phyloP scores from a whole-genome alignment of 2,329 filamentous ascomycete species.

The Fusarium albosuccineum region DNA sequence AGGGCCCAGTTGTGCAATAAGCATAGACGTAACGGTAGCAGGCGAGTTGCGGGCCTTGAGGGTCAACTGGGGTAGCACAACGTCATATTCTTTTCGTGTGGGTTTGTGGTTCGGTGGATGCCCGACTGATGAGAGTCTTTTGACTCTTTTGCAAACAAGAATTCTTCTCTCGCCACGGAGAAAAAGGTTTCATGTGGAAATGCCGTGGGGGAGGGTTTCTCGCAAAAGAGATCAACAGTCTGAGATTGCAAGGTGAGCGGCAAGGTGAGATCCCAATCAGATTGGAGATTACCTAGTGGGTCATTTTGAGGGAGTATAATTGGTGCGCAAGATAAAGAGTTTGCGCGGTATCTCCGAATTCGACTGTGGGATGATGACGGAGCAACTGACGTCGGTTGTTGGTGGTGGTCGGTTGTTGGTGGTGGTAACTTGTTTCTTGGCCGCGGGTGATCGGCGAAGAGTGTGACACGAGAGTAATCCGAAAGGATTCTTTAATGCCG shows the following conservation, averaged over 20 bases:
- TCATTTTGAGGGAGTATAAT: neutral
- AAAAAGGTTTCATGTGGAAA: neutral
- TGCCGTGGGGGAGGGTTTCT: neutral
- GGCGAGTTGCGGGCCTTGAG: constrained; percentile 6
- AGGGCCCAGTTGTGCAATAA: neutral
- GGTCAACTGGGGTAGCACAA: constrained; percentile 8
- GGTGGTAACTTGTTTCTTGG: constrained; percentile 22
- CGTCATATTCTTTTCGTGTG: constrained; percentile 3
- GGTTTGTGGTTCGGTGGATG: constrained; percentile 8
- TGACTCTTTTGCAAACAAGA: neutral
- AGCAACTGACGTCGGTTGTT: neutral
- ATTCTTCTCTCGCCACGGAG: neutral
- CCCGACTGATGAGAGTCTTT: neutral
- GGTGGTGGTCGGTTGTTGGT: neutral
- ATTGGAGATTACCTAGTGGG: constrained; percentile 1
- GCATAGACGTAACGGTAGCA: constrained; percentile 8
- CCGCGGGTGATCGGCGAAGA: constrained; percentile 32
- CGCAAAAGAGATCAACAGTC: no score
- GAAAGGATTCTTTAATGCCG: constrained; percentile 2
- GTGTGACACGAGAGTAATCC: neutral
- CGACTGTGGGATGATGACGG: neutral
- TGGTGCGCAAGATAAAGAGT: constrained; percentile 3
- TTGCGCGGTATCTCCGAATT: constrained; percentile 4
- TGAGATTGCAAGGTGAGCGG: neutral
- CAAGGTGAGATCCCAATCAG: constrained; percentile 1